Percentiles rank a stretch among this genome's conserved stretches.
Conservation (phyloP, 2,329 filamentous ascomycete species). For the Lojkania enalia region DNA sequence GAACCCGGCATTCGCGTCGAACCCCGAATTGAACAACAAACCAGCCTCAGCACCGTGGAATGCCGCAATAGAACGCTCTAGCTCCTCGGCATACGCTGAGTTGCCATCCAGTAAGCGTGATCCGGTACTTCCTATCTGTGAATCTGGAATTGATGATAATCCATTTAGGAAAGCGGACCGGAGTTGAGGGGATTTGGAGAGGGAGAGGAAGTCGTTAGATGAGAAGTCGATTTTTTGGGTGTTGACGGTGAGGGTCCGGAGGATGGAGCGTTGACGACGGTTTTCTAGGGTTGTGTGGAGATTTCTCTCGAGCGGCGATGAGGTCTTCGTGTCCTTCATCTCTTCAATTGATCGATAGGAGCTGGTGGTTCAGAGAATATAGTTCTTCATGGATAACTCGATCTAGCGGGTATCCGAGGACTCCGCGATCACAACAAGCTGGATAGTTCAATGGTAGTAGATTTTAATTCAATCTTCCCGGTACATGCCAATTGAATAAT, state of each 20-base stretch:
- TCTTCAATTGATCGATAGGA: conserved; percentile 14
- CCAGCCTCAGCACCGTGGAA: conserved; percentile 64
- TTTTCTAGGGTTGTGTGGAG: conserved; percentile 41
- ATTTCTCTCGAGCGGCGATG: conserved; percentile 24
- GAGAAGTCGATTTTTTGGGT: conserved; percentile 60
- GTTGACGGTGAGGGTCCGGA: conserved; percentile 35
- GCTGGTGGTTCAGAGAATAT: no score
- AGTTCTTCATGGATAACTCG: no score
- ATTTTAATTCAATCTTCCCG: no score
- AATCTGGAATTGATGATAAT: conserved; percentile 36
- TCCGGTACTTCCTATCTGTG: conserved; percentile 60
- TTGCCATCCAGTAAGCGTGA: conserved; percentile 69
- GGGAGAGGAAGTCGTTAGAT: conserved; percentile 67
- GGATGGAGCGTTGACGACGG: conserved; percentile 42
- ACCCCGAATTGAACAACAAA: conserved; percentile 62
- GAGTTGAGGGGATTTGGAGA: conserved; percentile 55
- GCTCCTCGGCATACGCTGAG: conserved; percentile 60
- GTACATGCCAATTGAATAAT: no score
- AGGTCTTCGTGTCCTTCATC: conserved; percentile 10
- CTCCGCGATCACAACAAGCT: no score
- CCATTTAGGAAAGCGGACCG: conserved; percentile 54
- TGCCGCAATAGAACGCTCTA: conserved; percentile 60
- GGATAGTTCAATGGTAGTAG: no score
- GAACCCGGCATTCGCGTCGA: conserved; percentile 54
- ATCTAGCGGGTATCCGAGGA: no score